A percentile compares a stretch with the other conserved stretches of the same genome.
Evolutionary conservation across 1,284 basidiomycete genomes (phyloP).

Genomic region (Cryptococcus amylolentus): DNA sequence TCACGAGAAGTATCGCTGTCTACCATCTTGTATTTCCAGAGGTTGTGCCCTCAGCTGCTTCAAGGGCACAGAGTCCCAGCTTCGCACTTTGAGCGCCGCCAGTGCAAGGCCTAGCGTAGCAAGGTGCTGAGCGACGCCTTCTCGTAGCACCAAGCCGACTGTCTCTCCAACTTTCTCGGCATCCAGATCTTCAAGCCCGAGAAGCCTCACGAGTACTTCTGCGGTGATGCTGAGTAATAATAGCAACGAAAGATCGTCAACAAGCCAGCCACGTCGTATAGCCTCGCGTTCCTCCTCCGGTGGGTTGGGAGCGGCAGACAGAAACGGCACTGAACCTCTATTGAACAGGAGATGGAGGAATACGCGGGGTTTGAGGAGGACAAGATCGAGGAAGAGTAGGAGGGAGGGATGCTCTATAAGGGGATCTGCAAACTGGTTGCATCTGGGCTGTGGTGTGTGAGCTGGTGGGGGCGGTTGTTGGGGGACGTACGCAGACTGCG

Average conservation of each 20-base stretch:
- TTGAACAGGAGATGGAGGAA: constrained; percentile 90
- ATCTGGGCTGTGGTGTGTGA: constrained; percentile 53
- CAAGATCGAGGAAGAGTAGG: constrained; percentile 74
- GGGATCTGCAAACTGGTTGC: constrained; percentile 74
- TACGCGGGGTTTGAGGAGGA: constrained; percentile 79
- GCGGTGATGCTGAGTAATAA: constrained; percentile 22
- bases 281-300: not conserved
- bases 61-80: constrained; percentile 23
- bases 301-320: constrained; percentile 12
- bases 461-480: not conserved
- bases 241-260: constrained; percentile 9
- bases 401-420: constrained; percentile 83
- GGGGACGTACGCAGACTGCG: constrained; percentile 64
- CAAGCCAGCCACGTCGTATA: not conserved
- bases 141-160: constrained; percentile 14
- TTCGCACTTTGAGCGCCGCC: constrained; percentile 15
- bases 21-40: not conserved
- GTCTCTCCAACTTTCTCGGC: not conserved
- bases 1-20: constrained; percentile 27
- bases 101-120: constrained; percentile 28
- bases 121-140: constrained; percentile 35
- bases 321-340: constrained; percentile 60
- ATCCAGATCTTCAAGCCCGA: not conserved
- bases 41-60: too few relatives aligned
- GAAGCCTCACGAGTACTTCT: constrained; percentile 24